Percentiles rank a stretch among this genome's conserved stretches.
These are phyloP conservation scores for Pulchroboletus neoregius DNA, from an alignment of 1,284 basidiomycete species.

Conservation along the genomic window DNA sequence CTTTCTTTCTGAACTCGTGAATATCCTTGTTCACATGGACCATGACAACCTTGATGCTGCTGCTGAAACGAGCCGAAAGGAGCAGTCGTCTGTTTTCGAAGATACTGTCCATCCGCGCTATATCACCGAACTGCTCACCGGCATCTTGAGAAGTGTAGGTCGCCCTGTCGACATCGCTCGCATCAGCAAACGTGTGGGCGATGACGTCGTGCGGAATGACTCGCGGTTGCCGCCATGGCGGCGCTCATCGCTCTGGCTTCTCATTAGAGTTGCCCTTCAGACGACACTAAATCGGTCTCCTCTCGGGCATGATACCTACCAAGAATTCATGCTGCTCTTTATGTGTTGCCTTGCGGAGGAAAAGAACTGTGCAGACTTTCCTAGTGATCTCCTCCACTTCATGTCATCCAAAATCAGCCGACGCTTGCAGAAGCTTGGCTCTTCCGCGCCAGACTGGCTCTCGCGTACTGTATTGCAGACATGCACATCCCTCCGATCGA, in stretches of 20 bases:
- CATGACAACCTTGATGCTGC: not conserved
- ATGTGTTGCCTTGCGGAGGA: constrained; percentile 31
- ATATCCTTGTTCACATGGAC: constrained; percentile 30
- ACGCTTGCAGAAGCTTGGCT: constrained; percentile 36
- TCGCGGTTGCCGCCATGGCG: too few species aligned
- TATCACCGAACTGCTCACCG: constrained; percentile 33
- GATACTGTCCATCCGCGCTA: constrained; percentile 31
- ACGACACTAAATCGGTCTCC: not conserved
- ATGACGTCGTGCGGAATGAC: not conserved
- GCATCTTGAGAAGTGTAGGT: constrained; percentile 30
- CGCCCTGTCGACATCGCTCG: constrained; percentile 17
- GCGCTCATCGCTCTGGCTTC: too few species aligned
- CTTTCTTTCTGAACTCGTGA: constrained; percentile 26
- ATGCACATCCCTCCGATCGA: constrained; percentile 1
- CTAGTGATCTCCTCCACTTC: constrained; percentile 26
- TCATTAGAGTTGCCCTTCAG: not conserved
- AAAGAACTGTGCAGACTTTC: constrained; percentile 16
- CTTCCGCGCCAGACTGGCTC: constrained; percentile 1
- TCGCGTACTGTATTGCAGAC: not conserved
- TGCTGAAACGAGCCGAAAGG: not conserved
- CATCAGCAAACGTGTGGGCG: not conserved
- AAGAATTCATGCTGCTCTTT: not conserved
- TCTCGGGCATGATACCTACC: not conserved
- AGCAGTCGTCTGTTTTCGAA: constrained; percentile 16
- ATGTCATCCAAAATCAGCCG: constrained; percentile 1